Conservation (phyloP, 805 yeast species). For the Debaryomyces prosopidis region DNA sequence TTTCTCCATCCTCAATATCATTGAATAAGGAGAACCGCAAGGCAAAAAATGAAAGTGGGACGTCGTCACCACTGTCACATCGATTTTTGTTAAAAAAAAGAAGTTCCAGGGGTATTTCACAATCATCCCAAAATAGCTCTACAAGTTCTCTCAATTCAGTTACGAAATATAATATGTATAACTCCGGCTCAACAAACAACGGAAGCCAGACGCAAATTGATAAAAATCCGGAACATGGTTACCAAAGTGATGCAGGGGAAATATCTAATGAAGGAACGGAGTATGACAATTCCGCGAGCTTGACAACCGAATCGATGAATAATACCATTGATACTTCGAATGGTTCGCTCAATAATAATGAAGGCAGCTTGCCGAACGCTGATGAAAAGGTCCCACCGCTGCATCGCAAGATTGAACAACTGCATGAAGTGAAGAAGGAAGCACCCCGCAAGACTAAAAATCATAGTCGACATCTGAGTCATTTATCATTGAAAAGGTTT, state of each 20-base stretch:
- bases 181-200: too few relatives aligned
- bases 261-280: neutral
- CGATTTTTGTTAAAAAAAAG: conserved; percentile 24
- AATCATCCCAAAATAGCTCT: conserved; percentile 26
- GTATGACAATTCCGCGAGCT: neutral
- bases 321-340: neutral
- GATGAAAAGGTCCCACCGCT: neutral
- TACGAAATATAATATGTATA: neutral
- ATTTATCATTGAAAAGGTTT: conserved; percentile 47
- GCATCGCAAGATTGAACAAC: neutral
- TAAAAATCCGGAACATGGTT: neutral
- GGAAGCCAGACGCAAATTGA: conserved; percentile 1
- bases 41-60: conserved; percentile 2
- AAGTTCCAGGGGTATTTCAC: conserved; percentile 18
- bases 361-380: neutral
- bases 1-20: neutral
- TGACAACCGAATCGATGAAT: neutral
- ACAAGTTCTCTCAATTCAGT: conserved; percentile 19
- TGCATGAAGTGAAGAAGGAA: neutral
- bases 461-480: conserved; percentile 17
- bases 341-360: neutral
- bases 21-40: neutral
- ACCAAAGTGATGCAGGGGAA: neutral
- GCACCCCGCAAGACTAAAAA: neutral
- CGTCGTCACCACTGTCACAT: conserved; percentile 15